Base-by-base conservation (phyloP, 345 rosid species). In the Salix koriyanagi region DNA sequence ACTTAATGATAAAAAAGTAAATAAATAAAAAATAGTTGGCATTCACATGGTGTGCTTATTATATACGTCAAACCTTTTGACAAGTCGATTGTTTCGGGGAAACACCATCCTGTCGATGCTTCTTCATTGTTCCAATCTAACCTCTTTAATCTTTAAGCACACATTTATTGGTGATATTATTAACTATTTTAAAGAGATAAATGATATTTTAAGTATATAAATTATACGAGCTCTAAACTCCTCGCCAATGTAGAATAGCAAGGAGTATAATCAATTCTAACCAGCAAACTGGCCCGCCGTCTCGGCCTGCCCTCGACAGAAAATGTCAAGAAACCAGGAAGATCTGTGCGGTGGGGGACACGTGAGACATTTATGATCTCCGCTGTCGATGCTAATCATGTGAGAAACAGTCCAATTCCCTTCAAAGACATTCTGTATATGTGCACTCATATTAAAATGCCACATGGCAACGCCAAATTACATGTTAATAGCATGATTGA, bases 21-120 rank as follows among this genome's bases (percentile, higher is more conserved):
- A 34, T 0, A 34, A 0, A 34, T 0, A 79, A 72, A 32, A n/a
- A 77, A 41, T 64, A 75, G 93, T 84, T 87, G 93, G 88, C 88
- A 78, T 71, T 82, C 93, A 91, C 96, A 86, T 91, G 93, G 89
- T 46, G 71, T 87, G 91, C 85, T 81, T 26, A 42, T 11, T 60
- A 50, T 21, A 15, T 65, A 61, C 75, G 65, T 74, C 37, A 67
- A 69, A 4, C 50, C 37, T 66, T 76, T 74, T 37, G 58, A 76
- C 81, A 7, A 26, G 34, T 25, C 76, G 84, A 61, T 67, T 69
- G 68, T 36, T 30, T 41, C 23, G 16, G 79, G 86, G 88, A 82
- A 78, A 82, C 87, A 82, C 19, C 30, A 23, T 42, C 36, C 8
- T 6, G 41, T n/a, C 7, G 65, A 74, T 61, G 41, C 21, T 84